These are phyloP conservation scores for Allium sativum DNA, from an alignment of 106 monocot genomes.

Conservation along the genomic window DNA sequence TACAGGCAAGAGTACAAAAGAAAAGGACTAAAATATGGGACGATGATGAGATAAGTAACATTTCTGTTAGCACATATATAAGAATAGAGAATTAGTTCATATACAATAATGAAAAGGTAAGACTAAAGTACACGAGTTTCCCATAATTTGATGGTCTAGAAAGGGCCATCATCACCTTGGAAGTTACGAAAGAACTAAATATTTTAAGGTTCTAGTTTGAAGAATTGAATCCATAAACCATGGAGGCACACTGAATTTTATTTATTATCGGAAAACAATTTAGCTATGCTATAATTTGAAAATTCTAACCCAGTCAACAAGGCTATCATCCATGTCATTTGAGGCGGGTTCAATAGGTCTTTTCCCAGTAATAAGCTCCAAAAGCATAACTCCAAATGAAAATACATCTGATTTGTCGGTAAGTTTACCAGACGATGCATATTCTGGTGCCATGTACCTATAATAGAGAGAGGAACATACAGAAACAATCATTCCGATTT, in stretches of 20 bases:
- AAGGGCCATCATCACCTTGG: too few species aligned
- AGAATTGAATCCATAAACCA: too few species aligned
- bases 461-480: neutral
- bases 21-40: too few species aligned
- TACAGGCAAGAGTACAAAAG: too few species aligned
- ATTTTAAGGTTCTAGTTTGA: too few species aligned
- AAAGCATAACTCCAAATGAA: slow-evolving; percentile 50
- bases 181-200: too few species aligned
- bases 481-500: neutral
- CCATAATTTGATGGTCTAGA: too few species aligned
- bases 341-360: slow-evolving; percentile 28
- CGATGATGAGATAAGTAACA: too few species aligned
- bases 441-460: slow-evolving; percentile 55
- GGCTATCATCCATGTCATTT: slow-evolving; percentile 35
- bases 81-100: neutral
- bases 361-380: slow-evolving; percentile 44
- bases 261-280: too few species aligned
- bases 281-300: too few species aligned
- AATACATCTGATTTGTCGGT: slow-evolving; percentile 56
- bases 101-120: neutral
- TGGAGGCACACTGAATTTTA: too few species aligned
- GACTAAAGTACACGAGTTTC: too few species aligned
- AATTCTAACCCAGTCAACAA: slow-evolving; percentile 41
- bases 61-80: neutral
- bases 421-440: slow-evolving; percentile 48